Base-by-base conservation (phyloP, 306 rosid genomes). In the Vicia villosa region DNA sequence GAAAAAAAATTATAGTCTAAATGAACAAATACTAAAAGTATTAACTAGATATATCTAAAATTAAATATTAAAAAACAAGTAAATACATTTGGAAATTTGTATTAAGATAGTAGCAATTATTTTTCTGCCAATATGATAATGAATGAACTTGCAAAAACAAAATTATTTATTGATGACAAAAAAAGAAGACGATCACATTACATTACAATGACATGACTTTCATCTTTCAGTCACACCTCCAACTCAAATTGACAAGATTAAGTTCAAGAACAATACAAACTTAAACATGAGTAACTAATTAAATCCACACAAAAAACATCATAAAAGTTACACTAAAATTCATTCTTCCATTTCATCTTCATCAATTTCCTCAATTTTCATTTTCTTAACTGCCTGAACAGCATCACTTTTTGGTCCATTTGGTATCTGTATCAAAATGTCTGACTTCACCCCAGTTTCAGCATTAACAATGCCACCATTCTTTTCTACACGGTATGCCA, bases 401-500 rank as follows among this genome's bases (percentile, higher is more conserved):
- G 91, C 86, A 30, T 82, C 91, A 57, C 16, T 60, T 51, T 65
- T 66, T 8, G 70, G 58, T 19, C 26, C 86, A 69, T 63, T 76
- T 1, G 92, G 88, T 17, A 93, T 57, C 45, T 88, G 97, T 37
- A 93, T 90, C 84, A 90, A 79, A 1, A 93, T 79, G 73, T 93
- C 97, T 1, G 94, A 74, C 55, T 82, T 93, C 19, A 81, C 79
- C 0, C 94, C 97, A 0, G 98, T 93, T 10, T 79, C 70, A 5
- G 85, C 86, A 71, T 93, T 78, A 2, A 93, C 91, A 24, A 90
- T 20, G 3, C 98, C 98, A 8, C 97, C 98, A 42, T 90, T 84
- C 56, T 77, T 88, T 15, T 93, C 96, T 8, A 93, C 93, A 46
- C 82, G 79, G 45, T 93, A 93, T 2, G 30, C 54, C 74, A 93